These are phyloP conservation scores for Cladosporium oxysporum DNA, from an alignment of 2,329 filamentous ascomycete species.

Conservation along the genomic window DNA sequence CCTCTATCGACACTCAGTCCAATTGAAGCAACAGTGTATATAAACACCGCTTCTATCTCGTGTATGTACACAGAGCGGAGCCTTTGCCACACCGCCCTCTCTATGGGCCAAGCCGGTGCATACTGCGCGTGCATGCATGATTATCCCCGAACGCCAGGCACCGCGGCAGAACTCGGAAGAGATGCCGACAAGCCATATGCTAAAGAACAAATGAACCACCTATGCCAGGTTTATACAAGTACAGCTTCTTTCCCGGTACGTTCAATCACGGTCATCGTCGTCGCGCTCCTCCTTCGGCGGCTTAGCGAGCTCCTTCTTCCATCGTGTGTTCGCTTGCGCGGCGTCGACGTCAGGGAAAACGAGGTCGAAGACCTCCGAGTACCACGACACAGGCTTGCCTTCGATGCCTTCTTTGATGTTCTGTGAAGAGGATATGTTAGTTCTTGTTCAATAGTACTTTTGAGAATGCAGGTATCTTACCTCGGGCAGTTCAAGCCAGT, in stretches of 20 bases:
- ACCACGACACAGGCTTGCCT: conserved; percentile 90
- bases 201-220: conserved; percentile 1
- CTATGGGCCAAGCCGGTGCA: not conserved
- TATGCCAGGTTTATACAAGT: not conserved
- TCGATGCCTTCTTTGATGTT: conserved; percentile 98
- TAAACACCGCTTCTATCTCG: not conserved
- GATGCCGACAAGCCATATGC: conserved; percentile 1
- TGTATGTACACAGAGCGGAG: conserved; percentile 7
- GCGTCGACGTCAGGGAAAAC: conserved; percentile 82
- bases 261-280: conserved; percentile 23
- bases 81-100: not conserved
- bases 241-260: not conserved
- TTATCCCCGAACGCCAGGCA: not conserved
- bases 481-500: conserved; percentile 96
- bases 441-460: not conserved
- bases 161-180: not conserved
- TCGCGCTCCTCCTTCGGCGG: conserved; percentile 55
- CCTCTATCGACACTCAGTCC: not conserved
- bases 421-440: conserved; percentile 49
- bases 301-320: conserved; percentile 64
- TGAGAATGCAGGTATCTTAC: conserved; percentile 56
- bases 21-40: not conserved
- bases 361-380: conserved; percentile 86
- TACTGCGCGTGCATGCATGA: not conserved
- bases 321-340: conserved; percentile 69